Conservation (phyloP, 257 asterid species). For the Eucommia ulmoides region DNA sequence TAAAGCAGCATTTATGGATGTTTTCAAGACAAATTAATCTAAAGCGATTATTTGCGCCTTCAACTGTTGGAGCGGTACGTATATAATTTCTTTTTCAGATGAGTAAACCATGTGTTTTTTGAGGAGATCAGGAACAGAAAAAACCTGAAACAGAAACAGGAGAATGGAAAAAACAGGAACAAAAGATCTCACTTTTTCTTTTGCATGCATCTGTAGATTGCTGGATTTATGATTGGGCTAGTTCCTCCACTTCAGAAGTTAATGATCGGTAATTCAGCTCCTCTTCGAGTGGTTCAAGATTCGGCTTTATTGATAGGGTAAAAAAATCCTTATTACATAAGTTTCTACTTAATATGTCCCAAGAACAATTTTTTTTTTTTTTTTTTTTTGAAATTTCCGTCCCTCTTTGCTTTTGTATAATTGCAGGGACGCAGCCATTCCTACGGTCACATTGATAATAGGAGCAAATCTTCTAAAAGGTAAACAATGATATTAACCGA, state of each 20-base stretch:
- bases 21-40: slow-evolving; percentile 9
- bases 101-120: too few relatives aligned
- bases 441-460: slow-evolving; percentile 64
- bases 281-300: not conserved
- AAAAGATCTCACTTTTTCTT: too few relatives aligned
- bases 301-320: not conserved
- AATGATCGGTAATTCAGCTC: not conserved
- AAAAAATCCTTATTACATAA: not conserved
- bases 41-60: slow-evolving; percentile 14
- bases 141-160: too few relatives aligned
- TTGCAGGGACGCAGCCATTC: slow-evolving; percentile 87
- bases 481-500: slow-evolving; percentile 10
- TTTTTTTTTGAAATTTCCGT: not conserved
- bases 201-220: not conserved
- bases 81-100: not conserved
- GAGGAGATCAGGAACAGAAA: too few relatives aligned
- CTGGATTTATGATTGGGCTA: not conserved
- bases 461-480: slow-evolving; percentile 83
- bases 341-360: not conserved
- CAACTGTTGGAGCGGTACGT: slow-evolving; percentile 11
- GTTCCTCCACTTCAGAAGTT: not conserved
- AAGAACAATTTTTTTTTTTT: not conserved
- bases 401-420: not conserved
- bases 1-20: not conserved
- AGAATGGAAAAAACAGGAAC: too few relatives aligned